These are phyloP conservation scores for Penicillium sp. DNA, from an alignment of 2,329 filamentous ascomycete species.

Conservation along the genomic window DNA sequence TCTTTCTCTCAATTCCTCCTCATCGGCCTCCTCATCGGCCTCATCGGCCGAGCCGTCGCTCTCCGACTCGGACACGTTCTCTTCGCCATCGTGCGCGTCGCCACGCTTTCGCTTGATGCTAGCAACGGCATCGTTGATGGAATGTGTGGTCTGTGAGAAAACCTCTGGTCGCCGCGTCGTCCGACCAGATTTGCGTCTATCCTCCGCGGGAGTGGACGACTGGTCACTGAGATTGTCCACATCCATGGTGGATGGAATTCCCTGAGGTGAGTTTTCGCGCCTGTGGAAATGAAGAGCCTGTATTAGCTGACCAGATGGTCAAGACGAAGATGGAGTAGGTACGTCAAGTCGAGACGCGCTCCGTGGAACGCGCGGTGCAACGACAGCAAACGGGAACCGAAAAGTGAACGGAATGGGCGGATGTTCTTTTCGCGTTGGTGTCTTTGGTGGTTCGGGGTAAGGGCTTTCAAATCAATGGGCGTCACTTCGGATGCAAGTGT, in stretches of 20 bases:
- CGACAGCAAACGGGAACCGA: slow-evolving; percentile 13
- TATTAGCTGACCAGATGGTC: slow-evolving; percentile 1
- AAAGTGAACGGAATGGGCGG: neutral
- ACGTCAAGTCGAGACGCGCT: slow-evolving; percentile 23
- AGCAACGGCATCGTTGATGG: slow-evolving; percentile 26
- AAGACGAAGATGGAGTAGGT: slow-evolving; percentile 1
- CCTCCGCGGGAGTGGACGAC: slow-evolving; percentile 26
- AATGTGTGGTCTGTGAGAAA: slow-evolving; percentile 39
- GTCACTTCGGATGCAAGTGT: neutral
- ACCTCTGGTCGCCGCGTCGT: slow-evolving; percentile 43
- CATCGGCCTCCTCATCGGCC: slow-evolving; percentile 42
- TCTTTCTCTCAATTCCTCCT: slow-evolving; percentile 50
- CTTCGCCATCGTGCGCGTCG: slow-evolving; percentile 37
- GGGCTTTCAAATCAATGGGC: neutral
- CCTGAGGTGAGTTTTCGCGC: neutral
- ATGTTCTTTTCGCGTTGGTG: neutral
- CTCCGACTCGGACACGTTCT: slow-evolving; percentile 38
- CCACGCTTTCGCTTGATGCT: slow-evolving; percentile 52
- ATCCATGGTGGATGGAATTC: slow-evolving; percentile 17
- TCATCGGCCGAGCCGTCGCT: slow-evolving; percentile 41
- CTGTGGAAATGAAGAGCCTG: slow-evolving; percentile 8
- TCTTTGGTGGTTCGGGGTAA: neutral
- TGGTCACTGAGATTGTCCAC: slow-evolving; percentile 19
- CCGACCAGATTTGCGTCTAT: slow-evolving; percentile 47
- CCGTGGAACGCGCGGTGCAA: slow-evolving; percentile 24